Evolutionary conservation across 176 grass and related monocot species (phyloP).

Genomic region (Juncus inflexus): DNA sequence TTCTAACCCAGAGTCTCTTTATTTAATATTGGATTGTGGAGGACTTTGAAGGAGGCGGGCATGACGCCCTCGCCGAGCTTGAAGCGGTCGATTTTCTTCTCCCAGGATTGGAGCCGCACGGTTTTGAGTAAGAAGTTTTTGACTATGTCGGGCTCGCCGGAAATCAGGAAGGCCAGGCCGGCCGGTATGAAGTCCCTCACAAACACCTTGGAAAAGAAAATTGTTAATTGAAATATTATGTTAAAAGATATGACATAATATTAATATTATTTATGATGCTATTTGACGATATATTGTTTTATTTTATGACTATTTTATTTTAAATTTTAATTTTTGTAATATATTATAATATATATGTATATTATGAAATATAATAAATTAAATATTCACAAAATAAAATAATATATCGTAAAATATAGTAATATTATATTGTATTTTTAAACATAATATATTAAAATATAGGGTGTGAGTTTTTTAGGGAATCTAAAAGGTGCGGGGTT

Average conservation of each 20-base stretch:
- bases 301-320: too few species aligned
- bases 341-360: too few species aligned
- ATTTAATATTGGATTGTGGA: slow-evolving; percentile 25
- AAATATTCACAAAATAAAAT: too few species aligned
- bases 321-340: too few species aligned
- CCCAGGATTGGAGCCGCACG: slow-evolving; percentile 63
- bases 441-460: too few species aligned
- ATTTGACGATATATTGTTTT: too few species aligned
- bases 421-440: too few species aligned
- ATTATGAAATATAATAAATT: too few species aligned
- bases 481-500: slow-evolving; percentile 1
- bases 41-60: slow-evolving; percentile 87
- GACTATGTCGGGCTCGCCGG: slow-evolving; percentile 59
- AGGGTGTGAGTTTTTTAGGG: too few species aligned
- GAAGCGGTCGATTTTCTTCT: slow-evolving; percentile 73
- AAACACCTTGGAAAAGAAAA: slow-evolving; percentile 62
- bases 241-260: too few species aligned
- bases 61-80: slow-evolving; percentile 82
- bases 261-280: not conserved
- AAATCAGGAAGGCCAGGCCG: slow-evolving; percentile 74
- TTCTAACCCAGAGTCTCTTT: slow-evolving; percentile 34
- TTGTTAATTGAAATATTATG: slow-evolving; percentile 15
- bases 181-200: slow-evolving; percentile 93
- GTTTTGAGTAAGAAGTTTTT: slow-evolving; percentile 83
- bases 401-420: too few species aligned